These are phyloP conservation scores for Mycena latifolia DNA, from an alignment of 768 basidiomycete genomes.

Conservation along the genomic window DNA sequence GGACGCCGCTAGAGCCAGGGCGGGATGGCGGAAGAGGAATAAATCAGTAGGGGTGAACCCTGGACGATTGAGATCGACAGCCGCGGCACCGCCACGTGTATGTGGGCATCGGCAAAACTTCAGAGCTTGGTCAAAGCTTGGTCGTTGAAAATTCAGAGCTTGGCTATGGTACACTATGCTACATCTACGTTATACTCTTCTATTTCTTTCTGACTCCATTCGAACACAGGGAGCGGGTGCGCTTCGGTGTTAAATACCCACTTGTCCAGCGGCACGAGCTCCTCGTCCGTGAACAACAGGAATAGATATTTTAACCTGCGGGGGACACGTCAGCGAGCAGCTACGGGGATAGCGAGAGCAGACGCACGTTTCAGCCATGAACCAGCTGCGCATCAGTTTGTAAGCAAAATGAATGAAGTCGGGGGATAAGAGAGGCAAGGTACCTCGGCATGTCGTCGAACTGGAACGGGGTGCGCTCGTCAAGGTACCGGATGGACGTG, in stretches of 20 bases:
- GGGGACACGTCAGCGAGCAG: slow-evolving; percentile 4
- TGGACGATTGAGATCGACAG: background rate
- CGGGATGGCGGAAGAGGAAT: background rate
- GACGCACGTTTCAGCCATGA: slow-evolving; percentile 56
- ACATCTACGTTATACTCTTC: slow-evolving; percentile 52
- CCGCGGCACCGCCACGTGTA: slow-evolving; percentile 1
- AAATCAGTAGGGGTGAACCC: background rate
- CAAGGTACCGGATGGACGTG: slow-evolving; percentile 50
- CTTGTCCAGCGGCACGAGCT: slow-evolving; percentile 61
- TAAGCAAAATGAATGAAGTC: slow-evolving; percentile 35
- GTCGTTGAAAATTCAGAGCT: no score
- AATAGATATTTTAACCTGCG: slow-evolving; percentile 70
- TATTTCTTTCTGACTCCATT: slow-evolving; percentile 69
- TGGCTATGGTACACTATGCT: background rate
- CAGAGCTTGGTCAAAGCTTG: background rate
- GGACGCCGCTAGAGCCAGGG: slow-evolving; percentile 9
- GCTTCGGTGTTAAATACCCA: slow-evolving; percentile 81
- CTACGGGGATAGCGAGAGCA: background rate
- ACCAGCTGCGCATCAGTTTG: slow-evolving; percentile 49
- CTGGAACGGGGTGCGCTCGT: slow-evolving; percentile 60
- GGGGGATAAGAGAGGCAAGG: background rate
- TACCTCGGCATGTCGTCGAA: slow-evolving; percentile 58
- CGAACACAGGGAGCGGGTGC: slow-evolving; percentile 76
- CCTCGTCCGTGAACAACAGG: slow-evolving; percentile 71
- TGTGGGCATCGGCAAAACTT: no score